phyloP scores from a whole-genome alignment of 495 filamentous ascomycete species.

The Talaromyces borbonicus region DNA sequence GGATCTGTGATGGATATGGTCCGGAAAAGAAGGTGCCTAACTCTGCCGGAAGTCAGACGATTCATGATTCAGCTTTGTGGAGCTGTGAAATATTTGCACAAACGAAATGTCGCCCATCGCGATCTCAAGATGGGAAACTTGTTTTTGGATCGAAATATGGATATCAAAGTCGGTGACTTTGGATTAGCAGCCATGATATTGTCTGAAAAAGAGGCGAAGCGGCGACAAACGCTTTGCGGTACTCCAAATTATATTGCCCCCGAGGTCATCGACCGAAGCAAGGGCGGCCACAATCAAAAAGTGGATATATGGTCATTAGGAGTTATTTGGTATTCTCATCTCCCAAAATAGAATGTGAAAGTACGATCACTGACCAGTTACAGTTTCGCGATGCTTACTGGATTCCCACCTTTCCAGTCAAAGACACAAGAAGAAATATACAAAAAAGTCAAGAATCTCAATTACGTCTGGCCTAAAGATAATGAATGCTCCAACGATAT shows the following conservation, averaged over 20 bases:
- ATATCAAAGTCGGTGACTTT: slow-evolving; percentile 96
- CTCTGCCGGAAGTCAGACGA: slow-evolving; percentile 82
- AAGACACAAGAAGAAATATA: slow-evolving; percentile 82
- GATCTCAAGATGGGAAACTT: slow-evolving; percentile 98
- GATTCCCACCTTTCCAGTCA: slow-evolving; percentile 83
- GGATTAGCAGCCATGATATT: slow-evolving; percentile 89
- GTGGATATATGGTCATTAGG: slow-evolving; percentile 97
- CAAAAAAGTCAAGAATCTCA: slow-evolving; percentile 56
- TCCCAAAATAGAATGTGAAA: not conserved
- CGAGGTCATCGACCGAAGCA: slow-evolving; percentile 69
- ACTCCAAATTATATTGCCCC: slow-evolving; percentile 98
- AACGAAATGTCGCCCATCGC: slow-evolving; percentile 87
- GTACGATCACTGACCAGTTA: not conserved
- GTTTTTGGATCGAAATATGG: slow-evolving; percentile 93
- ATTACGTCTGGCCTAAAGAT: slow-evolving; percentile 70
- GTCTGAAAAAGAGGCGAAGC: slow-evolving; percentile 71
- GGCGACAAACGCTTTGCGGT: slow-evolving; percentile 86
- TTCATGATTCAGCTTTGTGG: slow-evolving; percentile 91
- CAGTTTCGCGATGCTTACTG: slow-evolving; percentile 80
- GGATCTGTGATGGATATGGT: slow-evolving; percentile 99
- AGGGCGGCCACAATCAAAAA: slow-evolving; percentile 80
- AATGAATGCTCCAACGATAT: slow-evolving; percentile 34
- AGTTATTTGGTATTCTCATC: slow-evolving; percentile 69
- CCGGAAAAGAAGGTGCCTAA: slow-evolving; percentile 73
- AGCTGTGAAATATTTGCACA: slow-evolving; percentile 94